Percentiles rank a stretch among this genome's conserved stretches.
These are phyloP conservation scores for Penicillium brevicompactum DNA, from an alignment of 2,329 filamentous ascomycete genomes.

Conservation along the genomic window DNA sequence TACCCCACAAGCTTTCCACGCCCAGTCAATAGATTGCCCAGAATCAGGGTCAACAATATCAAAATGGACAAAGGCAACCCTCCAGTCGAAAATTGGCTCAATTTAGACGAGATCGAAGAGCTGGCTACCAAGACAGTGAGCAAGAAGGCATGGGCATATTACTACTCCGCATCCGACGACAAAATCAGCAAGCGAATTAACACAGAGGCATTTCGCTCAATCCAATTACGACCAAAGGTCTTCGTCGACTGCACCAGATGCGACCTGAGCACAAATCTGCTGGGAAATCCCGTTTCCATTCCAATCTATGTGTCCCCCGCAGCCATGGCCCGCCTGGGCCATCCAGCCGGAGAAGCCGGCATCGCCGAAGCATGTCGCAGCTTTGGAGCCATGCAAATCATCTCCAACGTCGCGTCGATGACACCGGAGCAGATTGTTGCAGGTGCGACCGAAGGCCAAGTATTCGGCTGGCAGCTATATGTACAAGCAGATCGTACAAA, in stretches of 20 bases:
- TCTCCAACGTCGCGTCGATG: constrained; percentile 87
- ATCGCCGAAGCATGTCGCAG: constrained; percentile 74
- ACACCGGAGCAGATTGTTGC: constrained; percentile 83
- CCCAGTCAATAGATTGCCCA: no score
- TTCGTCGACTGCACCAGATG: constrained; percentile 81
- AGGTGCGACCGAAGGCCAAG: constrained; percentile 62
- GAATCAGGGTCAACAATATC: neutral
- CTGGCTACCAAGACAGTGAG: constrained; percentile 75
- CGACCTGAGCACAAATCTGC: constrained; percentile 69
- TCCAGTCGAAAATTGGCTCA: constrained; percentile 67
- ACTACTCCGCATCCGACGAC: constrained; percentile 85
- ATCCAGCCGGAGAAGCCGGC: constrained; percentile 79
- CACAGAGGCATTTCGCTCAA: constrained; percentile 47
- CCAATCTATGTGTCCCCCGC: constrained; percentile 83
- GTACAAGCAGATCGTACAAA: constrained; percentile 79
- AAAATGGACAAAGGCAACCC: neutral
- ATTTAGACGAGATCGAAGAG: constrained; percentile 83
- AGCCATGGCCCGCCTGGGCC: constrained; percentile 82
- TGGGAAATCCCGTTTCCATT: constrained; percentile 70
- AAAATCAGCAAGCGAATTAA: constrained; percentile 50
- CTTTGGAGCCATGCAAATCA: constrained; percentile 76
- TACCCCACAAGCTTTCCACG: no score
- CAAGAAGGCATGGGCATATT: constrained; percentile 87
- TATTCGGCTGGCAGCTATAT: constrained; percentile 96
- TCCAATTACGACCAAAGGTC: constrained; percentile 79